phyloP scores from a whole-genome alignment of 768 basidiomycete genomes.

The Lactarius hatsudake region DNA sequence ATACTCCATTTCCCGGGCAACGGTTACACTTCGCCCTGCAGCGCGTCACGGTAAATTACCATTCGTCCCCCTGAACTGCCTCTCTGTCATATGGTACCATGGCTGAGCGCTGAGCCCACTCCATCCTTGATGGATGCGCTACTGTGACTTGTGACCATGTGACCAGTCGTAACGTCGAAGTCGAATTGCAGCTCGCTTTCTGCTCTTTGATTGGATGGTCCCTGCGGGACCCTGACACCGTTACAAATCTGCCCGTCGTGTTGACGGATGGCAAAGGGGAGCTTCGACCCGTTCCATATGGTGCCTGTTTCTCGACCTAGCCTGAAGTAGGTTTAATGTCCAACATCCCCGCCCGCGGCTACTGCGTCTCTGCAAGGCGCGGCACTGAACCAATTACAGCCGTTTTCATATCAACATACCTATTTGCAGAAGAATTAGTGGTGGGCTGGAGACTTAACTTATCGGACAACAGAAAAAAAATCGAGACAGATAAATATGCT shows the following conservation, averaged over 20 bases:
- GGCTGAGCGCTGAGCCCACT: background rate
- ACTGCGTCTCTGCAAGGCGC: background rate
- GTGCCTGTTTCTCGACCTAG: background rate
- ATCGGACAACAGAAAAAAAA: too few species aligned
- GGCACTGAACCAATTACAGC: background rate
- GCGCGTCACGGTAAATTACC: background rate
- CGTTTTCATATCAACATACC: too few species aligned
- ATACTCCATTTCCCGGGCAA: background rate
- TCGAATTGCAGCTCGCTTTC: background rate
- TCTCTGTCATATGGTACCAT: background rate
- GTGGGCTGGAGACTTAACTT: too few species aligned
- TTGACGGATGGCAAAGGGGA: background rate
- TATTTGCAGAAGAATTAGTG: too few species aligned
- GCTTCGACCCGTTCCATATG: background rate
- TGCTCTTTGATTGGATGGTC: background rate
- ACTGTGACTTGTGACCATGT: background rate
- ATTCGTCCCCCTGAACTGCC: background rate
- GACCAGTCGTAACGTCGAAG: background rate
- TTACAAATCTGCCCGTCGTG: background rate
- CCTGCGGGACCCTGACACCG: background rate
- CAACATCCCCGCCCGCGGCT: background rate
- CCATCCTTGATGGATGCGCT: background rate
- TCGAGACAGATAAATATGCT: too few species aligned
- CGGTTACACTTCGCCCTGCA: background rate
- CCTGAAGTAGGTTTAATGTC: background rate